Evolutionary conservation across 805 yeast genomes (phyloP).

Genomic region (Kodamaea sagamina): DNA sequence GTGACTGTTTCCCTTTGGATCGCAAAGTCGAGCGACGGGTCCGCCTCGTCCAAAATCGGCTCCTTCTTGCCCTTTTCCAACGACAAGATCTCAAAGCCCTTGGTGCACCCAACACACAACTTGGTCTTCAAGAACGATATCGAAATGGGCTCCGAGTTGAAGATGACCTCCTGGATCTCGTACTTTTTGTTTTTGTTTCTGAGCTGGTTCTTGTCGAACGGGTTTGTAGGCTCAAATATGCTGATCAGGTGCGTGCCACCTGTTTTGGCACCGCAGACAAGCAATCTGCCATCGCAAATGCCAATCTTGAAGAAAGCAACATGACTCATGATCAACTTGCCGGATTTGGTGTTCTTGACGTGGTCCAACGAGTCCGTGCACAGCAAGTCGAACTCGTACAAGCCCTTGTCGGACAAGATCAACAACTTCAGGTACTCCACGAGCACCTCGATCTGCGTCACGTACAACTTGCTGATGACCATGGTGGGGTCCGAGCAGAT

Average conservation of each 20-base stretch:
- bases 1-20: constrained; percentile 73
- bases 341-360: constrained; percentile 56
- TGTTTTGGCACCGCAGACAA: constrained; percentile 86
- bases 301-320: constrained; percentile 91
- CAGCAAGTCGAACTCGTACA: constrained; percentile 71
- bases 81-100: constrained; percentile 93
- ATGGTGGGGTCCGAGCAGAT: constrained; percentile 72
- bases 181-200: constrained; percentile 62
- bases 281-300: constrained; percentile 82
- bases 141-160: constrained; percentile 87
- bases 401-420: constrained; percentile 76
- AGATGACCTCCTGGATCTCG: constrained; percentile 72
- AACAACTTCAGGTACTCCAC: constrained; percentile 87
- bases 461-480: constrained; percentile 71
- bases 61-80: constrained; percentile 83
- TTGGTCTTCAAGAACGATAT: constrained; percentile 86
- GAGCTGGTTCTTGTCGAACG: constrained; percentile 51
- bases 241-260: constrained; percentile 79
- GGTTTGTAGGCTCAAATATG: constrained; percentile 88
- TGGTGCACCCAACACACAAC: constrained; percentile 92
- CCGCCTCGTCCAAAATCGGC: constrained; percentile 94
- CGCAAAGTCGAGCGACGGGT: constrained; percentile 93
- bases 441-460: constrained; percentile 85
- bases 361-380: constrained; percentile 51
- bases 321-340: constrained; percentile 82